Evolutionary conservation across 176 grass and related monocot genomes (phyloP).

Genomic region (Cenchrus purpureus): DNA sequence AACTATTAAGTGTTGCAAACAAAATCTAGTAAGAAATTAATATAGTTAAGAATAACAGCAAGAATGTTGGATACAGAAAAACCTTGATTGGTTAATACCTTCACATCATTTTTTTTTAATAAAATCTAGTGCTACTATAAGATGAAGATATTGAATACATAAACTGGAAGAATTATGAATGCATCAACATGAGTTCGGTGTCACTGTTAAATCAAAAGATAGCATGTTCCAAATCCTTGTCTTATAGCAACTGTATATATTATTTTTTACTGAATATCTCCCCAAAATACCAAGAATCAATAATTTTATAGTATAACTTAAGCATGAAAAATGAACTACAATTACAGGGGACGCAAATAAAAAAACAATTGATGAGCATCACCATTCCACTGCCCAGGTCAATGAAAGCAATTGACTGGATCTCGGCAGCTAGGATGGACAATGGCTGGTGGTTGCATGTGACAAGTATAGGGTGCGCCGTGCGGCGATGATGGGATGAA

Average conservation of each 20-base stretch:
- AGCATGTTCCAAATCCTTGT: neutral
- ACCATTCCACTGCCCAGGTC: neutral
- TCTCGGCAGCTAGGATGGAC: neutral
- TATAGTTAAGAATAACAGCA: neutral
- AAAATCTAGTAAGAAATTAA: neutral
- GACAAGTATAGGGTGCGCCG: neutral
- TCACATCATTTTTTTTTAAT: neutral
- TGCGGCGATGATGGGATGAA: neutral
- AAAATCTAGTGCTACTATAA: neutral
- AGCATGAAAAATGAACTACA: neutral
- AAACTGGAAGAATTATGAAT: neutral
- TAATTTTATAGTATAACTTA: constrained; percentile 13
- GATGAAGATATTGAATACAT: neutral
- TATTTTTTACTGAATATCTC: neutral
- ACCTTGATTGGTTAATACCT: neutral
- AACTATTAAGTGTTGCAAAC: neutral
- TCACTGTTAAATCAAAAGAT: neutral
- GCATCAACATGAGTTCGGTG: neutral
- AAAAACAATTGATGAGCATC: neutral
- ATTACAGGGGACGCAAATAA: neutral
- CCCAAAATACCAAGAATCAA: constrained; percentile 15
- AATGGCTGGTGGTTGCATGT: neutral
- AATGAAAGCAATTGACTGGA: neutral
- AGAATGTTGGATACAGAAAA: neutral
- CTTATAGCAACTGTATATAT: constrained; percentile 15